Conservation (phyloP, 225 moss, liverwort and hornwort species). For the Rhytidiadelphus loreus region DNA sequence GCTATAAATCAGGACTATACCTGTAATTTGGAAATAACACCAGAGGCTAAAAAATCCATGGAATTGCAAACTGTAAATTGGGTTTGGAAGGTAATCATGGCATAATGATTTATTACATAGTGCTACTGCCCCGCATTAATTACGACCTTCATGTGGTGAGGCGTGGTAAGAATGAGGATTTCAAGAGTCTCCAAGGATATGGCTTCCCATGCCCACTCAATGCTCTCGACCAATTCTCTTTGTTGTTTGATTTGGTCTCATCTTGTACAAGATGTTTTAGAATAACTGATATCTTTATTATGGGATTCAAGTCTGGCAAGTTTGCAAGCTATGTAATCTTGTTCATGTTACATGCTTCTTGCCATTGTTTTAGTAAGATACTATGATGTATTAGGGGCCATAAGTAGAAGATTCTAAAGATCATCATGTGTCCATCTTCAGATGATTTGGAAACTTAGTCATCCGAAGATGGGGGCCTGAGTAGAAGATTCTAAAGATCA, state of each 20-base stretch:
- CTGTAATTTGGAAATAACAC: neutral
- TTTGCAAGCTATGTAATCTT: neutral
- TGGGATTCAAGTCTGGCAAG: fast-evolving
- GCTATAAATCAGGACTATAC: neutral
- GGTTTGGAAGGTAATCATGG: neutral
- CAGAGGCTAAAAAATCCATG: neutral
- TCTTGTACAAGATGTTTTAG: neutral
- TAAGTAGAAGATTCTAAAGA: neutral
- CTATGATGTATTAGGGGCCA: no score
- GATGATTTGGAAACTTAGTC: no score
- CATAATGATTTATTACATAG: neutral
- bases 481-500: no score
- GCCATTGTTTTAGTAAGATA: no score
- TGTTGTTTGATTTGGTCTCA: neutral
- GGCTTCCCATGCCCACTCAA: no score
- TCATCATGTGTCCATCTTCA: no score
- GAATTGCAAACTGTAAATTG: neutral
- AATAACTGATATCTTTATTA: neutral
- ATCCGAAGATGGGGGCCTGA: no score
- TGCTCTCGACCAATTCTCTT: neutral
- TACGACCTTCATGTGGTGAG: neutral
- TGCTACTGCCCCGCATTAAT: neutral
- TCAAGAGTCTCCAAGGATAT: neutral
- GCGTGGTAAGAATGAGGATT: neutral
- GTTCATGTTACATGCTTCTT: no score